These are phyloP conservation scores for Fistulinella cinereoalba DNA, from an alignment of 1,284 basidiomycete species.

Conservation along the genomic window DNA sequence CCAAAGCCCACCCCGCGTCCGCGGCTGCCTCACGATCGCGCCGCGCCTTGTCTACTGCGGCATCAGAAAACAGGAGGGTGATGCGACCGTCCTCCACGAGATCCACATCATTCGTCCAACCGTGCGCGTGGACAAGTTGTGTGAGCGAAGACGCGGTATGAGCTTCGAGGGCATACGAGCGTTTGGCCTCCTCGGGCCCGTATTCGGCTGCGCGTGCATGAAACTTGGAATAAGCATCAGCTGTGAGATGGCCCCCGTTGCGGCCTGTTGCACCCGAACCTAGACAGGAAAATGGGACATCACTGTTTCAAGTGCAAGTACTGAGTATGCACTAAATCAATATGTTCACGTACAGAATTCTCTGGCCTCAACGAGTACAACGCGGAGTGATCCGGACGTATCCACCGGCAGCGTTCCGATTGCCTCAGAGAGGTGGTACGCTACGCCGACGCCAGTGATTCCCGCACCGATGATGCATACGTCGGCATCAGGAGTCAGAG, in stretches of 20 bases:
- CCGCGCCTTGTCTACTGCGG: constrained; percentile 38
- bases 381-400: constrained; percentile 37
- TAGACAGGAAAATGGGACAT: constrained; percentile 27
- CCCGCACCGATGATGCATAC: constrained; percentile 77
- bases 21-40: constrained; percentile 54
- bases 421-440: constrained; percentile 60
- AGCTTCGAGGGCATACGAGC: constrained; percentile 55
- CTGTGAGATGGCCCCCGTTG: constrained; percentile 76
- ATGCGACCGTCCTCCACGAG: constrained; percentile 60
- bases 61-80: neutral
- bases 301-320: too few relatives aligned
- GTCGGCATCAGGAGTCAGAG: constrained; percentile 57
- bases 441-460: constrained; percentile 70
- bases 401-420: constrained; percentile 19
- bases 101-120: constrained; percentile 53
- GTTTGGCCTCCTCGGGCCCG: constrained; percentile 54
- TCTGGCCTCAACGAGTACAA: constrained; percentile 69
- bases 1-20: constrained; percentile 50
- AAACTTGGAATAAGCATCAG: constrained; percentile 50
- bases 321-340: neutral
- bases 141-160: constrained; percentile 52
- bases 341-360: constrained; percentile 62
- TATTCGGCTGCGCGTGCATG: constrained; percentile 35
- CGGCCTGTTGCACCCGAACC: constrained; percentile 81
- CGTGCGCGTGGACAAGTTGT: constrained; percentile 45